phyloP scores from a whole-genome alignment of 805 yeast species.

The Candida tibetensis region DNA sequence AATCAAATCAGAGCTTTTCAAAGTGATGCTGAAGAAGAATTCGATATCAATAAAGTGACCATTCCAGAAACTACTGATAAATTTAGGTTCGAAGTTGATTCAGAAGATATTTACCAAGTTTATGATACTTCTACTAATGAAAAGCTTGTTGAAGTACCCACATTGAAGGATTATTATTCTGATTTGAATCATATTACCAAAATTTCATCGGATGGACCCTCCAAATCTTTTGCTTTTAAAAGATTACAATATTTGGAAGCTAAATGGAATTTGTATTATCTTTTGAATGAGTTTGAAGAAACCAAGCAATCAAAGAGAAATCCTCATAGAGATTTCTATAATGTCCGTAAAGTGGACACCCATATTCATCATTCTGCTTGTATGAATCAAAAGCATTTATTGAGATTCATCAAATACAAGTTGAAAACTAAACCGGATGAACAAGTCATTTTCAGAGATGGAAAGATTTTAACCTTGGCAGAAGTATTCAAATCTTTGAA shows the following conservation, averaged over 20 bases:
- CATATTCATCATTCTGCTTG: conserved; percentile 99
- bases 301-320: conserved; percentile 84
- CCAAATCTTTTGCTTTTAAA: conserved; percentile 93
- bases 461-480: conserved; percentile 76
- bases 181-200: conserved; percentile 75
- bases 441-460: conserved; percentile 91
- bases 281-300: conserved; percentile 91
- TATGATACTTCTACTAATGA: conserved; percentile 33
- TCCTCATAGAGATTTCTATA: conserved; percentile 96
- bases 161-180: conserved; percentile 76
- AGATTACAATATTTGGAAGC: conserved; percentile 93
- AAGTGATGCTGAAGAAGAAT: conserved; percentile 45
- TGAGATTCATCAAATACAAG: conserved; percentile 92
- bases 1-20: conserved; percentile 39
- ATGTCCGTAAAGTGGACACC: conserved; percentile 94
- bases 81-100: conserved; percentile 47
- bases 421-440: conserved; percentile 84
- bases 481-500: conserved; percentile 90
- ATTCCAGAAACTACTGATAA: conserved; percentile 51
- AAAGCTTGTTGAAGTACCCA: conserved; percentile 63
- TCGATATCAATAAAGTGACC: conserved; percentile 53
- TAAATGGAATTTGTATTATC: conserved; percentile 87
- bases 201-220: conserved; percentile 90
- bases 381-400: conserved; percentile 96
- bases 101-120: conserved; percentile 70